Evolutionary conservation across 2,329 filamentous ascomycete species (phyloP).

Genomic region (Fusarium sp.): DNA sequence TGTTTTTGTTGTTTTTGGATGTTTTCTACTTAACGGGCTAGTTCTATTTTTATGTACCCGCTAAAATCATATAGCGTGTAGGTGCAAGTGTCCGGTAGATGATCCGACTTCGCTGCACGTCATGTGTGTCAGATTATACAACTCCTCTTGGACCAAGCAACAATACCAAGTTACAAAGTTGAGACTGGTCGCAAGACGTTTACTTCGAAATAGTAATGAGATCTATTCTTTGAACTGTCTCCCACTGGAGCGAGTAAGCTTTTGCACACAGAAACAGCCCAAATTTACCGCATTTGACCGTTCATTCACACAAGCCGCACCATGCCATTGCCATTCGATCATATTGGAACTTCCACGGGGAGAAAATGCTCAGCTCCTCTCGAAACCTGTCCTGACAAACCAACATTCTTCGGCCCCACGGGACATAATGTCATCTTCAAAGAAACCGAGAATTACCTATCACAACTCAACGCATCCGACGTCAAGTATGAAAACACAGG

Average conservation of each 20-base stretch:
- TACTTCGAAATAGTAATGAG: background rate
- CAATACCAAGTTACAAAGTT: background rate
- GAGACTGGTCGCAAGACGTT: background rate
- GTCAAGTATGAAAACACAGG: background rate
- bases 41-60: background rate
- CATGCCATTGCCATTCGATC: background rate
- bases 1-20: background rate
- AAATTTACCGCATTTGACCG: background rate
- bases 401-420: slow-evolving; percentile 11
- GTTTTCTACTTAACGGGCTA: background rate
- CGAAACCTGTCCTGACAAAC: background rate
- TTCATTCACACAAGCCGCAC: background rate
- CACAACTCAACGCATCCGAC: background rate
- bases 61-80: background rate
- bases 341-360: background rate
- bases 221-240: too few species aligned
- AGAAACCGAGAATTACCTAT: slow-evolving; percentile 14
- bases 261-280: background rate
- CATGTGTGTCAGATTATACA: background rate
- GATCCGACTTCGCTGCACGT: background rate
- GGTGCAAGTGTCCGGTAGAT: background rate
- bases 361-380: background rate
- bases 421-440: slow-evolving; percentile 9
- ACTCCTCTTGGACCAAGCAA: background rate
- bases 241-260: background rate